Base-by-base conservation (phyloP, 2,329 filamentous ascomycete species). In the Kalmusia sp. region DNA sequence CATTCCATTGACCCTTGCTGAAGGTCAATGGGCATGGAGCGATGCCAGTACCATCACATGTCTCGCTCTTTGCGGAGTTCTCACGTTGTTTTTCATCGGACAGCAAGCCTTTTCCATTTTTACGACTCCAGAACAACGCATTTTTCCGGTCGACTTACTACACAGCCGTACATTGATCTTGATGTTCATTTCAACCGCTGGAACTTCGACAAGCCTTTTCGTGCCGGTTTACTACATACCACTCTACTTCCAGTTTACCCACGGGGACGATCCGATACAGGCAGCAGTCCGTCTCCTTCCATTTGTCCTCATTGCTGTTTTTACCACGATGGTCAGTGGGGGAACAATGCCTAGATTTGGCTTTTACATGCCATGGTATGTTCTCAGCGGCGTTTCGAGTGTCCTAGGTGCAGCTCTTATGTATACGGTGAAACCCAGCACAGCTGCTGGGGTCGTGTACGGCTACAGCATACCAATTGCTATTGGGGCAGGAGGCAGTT, bases 111-210 rank as follows among this genome's bases (percentile, higher is more conserved):
- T 28, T 28, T 6, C 27, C 27, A 28, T 12, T 12, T 28, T 28
- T 12, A 14, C 51, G 49, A 79, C 72, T 0, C 57, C 59, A 0
- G 65, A 73, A 4, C 56, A 73, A 2, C 76, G 82, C 0, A 63
- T 84, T 3, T 82, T 84, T 51, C 84, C 83, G 0, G 61, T 75
- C 0, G 71, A 84, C 3, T 75, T 85, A 40, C 62, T 83, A 4
- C 63, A 24, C 12, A 7, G 31, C 22, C n/a, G 19, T 12, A 19
- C 9, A 3, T 7, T 37, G 8, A 5, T 38, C 8, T 28, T 38
- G 9, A 12, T 27, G 8, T 27, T n/a, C 24, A 27, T 28, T 8
- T 12, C 8, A 5, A 19, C 7, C 2, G 8, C 45, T 2, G 11
- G 22, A 6, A 14, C 24, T 9, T 6, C 17, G 2, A 41, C 35